phyloP scores from a whole-genome alignment of 2,329 filamentous ascomycete species.

The Xylariaceae sp. region DNA sequence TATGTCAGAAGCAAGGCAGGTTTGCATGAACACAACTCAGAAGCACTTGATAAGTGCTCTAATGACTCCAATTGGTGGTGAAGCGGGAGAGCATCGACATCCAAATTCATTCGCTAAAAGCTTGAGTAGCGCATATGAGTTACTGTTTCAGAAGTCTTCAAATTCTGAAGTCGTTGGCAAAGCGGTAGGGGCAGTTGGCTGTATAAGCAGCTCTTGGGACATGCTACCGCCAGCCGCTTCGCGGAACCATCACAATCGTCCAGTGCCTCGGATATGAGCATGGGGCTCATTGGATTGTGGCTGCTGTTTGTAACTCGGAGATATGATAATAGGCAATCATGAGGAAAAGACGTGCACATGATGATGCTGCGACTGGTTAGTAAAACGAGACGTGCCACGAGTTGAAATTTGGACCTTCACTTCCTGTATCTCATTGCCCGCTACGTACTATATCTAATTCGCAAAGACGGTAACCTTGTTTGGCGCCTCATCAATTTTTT shows the following conservation, averaged over 20 bases:
- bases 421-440: conserved; percentile 15
- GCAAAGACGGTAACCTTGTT: background rate
- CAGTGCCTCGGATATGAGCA: background rate
- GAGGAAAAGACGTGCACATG: conserved; percentile 10
- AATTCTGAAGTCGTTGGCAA: background rate
- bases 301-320: conserved; percentile 2
- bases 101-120: conserved; percentile 30
- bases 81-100: conserved; percentile 4
- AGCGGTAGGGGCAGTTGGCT: background rate
- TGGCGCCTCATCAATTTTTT: background rate
- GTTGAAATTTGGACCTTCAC: background rate
- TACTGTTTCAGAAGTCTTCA: background rate
- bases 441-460: conserved; percentile 23
- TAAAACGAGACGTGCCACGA: conserved; percentile 16
- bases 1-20: background rate
- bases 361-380: background rate
- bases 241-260: background rate
- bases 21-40: background rate
- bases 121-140: conserved; percentile 19
- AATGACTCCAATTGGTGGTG: background rate
- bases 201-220: background rate
- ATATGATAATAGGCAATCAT: conserved; percentile 15
- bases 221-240: background rate
- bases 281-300: background rate
- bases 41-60: background rate